phyloP scores from a whole-genome alignment of 2,329 filamentous ascomycete species.

The Zymoseptoria pseudotritici region DNA sequence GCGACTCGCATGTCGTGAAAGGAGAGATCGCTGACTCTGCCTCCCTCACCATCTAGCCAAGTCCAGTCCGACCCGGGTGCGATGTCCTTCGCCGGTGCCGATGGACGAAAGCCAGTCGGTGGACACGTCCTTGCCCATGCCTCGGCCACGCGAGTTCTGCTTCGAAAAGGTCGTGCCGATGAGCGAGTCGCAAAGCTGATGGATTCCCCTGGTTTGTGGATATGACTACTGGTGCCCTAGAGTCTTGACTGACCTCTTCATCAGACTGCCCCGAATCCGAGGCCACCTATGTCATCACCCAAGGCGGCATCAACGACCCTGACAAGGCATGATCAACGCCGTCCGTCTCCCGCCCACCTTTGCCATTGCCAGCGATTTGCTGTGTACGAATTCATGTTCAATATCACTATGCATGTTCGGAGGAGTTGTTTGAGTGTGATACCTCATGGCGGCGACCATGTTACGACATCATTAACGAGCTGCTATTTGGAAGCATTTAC shows the following conservation, averaged over 20 bases:
- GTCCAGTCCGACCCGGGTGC: conserved; percentile 65
- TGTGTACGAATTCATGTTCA: neutral
- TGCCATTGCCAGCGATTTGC: neutral
- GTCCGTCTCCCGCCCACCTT: neutral
- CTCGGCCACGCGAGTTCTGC: conserved; percentile 57
- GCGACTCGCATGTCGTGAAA: neutral
- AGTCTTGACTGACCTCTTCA: conserved; percentile 15
- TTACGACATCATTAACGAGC: neutral
- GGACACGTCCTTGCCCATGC: conserved; percentile 64
- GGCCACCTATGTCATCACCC: conserved; percentile 63
- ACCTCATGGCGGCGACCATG: neutral
- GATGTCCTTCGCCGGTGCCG: conserved; percentile 59
- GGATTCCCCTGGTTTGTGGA: conserved; percentile 52
- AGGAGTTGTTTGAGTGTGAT: neutral
- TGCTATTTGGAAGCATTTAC: neutral
- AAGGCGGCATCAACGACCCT: conserved; percentile 60
- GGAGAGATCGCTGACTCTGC: neutral
- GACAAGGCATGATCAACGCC: conserved; percentile 46
- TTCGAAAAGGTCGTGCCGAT: conserved; percentile 62
- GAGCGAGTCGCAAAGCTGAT: conserved; percentile 64
- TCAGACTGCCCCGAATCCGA: conserved; percentile 61
- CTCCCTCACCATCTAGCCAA: conserved; percentile 34
- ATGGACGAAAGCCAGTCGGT: conserved; percentile 60
- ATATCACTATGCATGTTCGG: neutral
- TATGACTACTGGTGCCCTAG: neutral